Base-by-base conservation (phyloP, 1,139 yeast species). In the Blastobotrys apis region DNA sequence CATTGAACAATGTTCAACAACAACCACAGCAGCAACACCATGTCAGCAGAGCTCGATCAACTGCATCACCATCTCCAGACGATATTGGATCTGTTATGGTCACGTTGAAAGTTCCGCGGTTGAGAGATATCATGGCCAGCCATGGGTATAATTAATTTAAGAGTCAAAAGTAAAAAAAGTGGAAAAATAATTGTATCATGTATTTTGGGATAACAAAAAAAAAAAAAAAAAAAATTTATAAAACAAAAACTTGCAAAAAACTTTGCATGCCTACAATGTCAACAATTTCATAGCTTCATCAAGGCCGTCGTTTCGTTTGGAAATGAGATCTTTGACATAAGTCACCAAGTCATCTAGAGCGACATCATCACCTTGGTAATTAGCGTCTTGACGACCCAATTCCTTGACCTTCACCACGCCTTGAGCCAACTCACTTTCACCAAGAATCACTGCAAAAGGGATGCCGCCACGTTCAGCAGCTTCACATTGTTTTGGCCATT, bases 381-480 rank as follows among this genome's bases (percentile, higher is more conserved):
- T 78, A 50, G 84, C 87, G 55, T 81, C 85, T 58, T 94, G 95
- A 58, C 86, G 87, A 42, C 97, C 96, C 53, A 92, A 75, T 50
- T 78, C 75, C 73, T 92, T 92, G 51, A 92, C 81, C 70, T 95
- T 81, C 47, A 90, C 73, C 53, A 83, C 75, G 25, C 96, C 96
- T 56, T 78, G 78, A 20, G 80, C 77, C 58, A 69, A 87, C 67
- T 92, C 98, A 64, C 90, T 97, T 65, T 92, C 94, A 57, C 98
- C 98, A 48, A 92, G 73, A 54, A 92, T 92, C 34, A 92, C 95
- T 4, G 94, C 96, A 42, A 88, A 60, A 48, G 90, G 82, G 56
- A 95, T 87, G 32, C 97, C 97, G 2, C 88, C 73, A 67, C 87
- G 88, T 58, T 92, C 98, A 37, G 98, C 97, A 44, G 96, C 94